Evolutionary conservation across 2,329 filamentous ascomycete genomes (phyloP), one percentile per base, ranked within the genome.

Genomic region (Chrysosporium queenslandicum): DNA sequence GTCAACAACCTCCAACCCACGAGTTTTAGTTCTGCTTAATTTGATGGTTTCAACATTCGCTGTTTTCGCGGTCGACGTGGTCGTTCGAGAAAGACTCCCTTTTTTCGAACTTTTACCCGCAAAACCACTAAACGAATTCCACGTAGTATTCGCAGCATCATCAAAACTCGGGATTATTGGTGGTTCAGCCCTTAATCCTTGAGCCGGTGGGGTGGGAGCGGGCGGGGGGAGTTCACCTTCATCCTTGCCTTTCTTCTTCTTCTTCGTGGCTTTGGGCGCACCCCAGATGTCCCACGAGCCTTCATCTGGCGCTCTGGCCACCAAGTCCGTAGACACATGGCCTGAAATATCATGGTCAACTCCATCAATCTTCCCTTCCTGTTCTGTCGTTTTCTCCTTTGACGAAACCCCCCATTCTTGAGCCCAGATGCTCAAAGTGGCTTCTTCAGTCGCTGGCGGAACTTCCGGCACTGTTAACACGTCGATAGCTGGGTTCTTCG

Each of bases 341-440:
- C 52, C 30, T 21, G 55, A 32, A 37, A 73, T 68, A 46, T 71
- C 61, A 29, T 63, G 57, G 8, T 45, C 52, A 21, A 52, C 55
- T 23, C 58, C 65, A 65, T 67, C 64, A 56, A 70, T 75, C 53
- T 74, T 70, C 45, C 68, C 70, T 39, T 71, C 63, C 58, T 74
- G 74, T 61, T 73, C 72, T 58, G 74, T 73, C 71, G 49, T 70
- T 73, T 74, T 73, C 58, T 71, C 73, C 58, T 73, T 73, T 52
- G 68, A 64, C 53, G 68, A 68, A 56, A 63, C 66, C 53, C 68
- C 66, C 67, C 71, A 75, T 56, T 52, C 52, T 42, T 56, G 49
- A 11, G 21, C 50, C 46, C 50, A 53, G 60, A 61, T 70, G 72
- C 45, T 49, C 16, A 53, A 36, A 4, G 51, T 49, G n/a, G 51